Percentiles rank a stretch among this genome's conserved stretches.
These are phyloP conservation scores for Besnoitia besnoiti DNA, from an alignment of 169 alveolate species.

Conservation along the genomic window DNA sequence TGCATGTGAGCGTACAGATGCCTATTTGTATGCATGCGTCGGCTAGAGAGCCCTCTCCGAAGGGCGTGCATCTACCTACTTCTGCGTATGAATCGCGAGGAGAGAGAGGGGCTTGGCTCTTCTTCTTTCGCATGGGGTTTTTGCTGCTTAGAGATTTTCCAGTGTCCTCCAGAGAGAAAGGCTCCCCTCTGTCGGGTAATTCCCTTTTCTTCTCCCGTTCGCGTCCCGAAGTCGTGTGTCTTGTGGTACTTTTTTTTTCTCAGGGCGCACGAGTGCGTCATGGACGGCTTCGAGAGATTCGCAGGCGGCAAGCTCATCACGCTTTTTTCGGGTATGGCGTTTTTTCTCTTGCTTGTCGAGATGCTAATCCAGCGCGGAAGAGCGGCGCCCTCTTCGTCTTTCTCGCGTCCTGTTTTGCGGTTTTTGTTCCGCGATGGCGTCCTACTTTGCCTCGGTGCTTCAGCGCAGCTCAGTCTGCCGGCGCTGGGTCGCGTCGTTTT, in stretches of 20 bases:
- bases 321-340: constrained; percentile 88
- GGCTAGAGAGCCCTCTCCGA: neutral
- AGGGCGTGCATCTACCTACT: neutral
- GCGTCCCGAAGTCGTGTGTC: neutral
- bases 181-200: too few relatives aligned
- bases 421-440: neutral
- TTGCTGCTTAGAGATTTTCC: neutral
- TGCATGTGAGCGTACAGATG: neutral
- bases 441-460: too few relatives aligned
- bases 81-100: neutral
- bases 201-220: neutral
- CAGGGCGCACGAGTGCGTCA: constrained; percentile 99
- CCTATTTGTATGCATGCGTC: neutral
- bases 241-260: constrained; percentile 6
- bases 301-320: constrained; percentile 99
- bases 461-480: too few relatives aligned
- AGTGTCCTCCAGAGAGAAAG: neutral
- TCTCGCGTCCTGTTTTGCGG: neutral
- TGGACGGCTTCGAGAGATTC: constrained; percentile 99
- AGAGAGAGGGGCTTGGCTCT: too few relatives aligned
- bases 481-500: too few relatives aligned
- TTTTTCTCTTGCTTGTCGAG: too few relatives aligned
- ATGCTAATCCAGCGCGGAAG: too few relatives aligned
- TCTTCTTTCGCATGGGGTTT: neutral
- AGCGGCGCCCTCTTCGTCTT: too few relatives aligned